phyloP scores from a whole-genome alignment of 2,329 filamentous ascomycete genomes.

The Penicillium sp. region DNA sequence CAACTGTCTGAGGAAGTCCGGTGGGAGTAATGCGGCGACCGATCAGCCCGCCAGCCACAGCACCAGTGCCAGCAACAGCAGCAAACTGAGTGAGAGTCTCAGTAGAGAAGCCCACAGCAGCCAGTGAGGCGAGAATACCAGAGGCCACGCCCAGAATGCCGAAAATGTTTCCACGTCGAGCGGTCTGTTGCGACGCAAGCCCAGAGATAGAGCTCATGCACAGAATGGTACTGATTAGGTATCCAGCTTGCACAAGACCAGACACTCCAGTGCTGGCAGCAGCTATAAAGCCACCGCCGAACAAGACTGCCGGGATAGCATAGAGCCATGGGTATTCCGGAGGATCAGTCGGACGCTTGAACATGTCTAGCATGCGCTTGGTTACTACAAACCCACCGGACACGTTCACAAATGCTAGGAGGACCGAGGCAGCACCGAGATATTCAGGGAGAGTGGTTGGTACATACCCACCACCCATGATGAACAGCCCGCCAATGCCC shows the following conservation, averaged over 20 bases:
- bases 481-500: constrained; percentile 81
- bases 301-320: constrained; percentile 70
- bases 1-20: constrained; percentile 83
- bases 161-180: constrained; percentile 78
- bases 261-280: constrained; percentile 78
- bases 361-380: constrained; percentile 92
- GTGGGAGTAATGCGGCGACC: constrained; percentile 85
- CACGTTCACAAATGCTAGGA: constrained; percentile 84
- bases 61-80: constrained; percentile 69
- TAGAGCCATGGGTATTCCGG: constrained; percentile 88
- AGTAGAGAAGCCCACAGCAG: constrained; percentile 74
- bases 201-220: constrained; percentile 83
- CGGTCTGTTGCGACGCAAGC: constrained; percentile 76
- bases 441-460: constrained; percentile 75
- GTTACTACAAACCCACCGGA: constrained; percentile 88
- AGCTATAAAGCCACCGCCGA: constrained; percentile 76
- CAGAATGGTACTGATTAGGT: constrained; percentile 76
- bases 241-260: constrained; percentile 81
- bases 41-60: constrained; percentile 68
- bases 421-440: constrained; percentile 74
- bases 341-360: constrained; percentile 78
- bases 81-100: constrained; percentile 78
- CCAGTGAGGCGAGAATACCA: constrained; percentile 77
- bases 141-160: constrained; percentile 82
- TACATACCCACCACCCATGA: constrained; percentile 77